Percentiles rank a stretch among this genome's conserved stretches.
phyloP scores from a whole-genome alignment of 2,329 filamentous ascomycete genomes.

The Coniochaeta sp. region DNA sequence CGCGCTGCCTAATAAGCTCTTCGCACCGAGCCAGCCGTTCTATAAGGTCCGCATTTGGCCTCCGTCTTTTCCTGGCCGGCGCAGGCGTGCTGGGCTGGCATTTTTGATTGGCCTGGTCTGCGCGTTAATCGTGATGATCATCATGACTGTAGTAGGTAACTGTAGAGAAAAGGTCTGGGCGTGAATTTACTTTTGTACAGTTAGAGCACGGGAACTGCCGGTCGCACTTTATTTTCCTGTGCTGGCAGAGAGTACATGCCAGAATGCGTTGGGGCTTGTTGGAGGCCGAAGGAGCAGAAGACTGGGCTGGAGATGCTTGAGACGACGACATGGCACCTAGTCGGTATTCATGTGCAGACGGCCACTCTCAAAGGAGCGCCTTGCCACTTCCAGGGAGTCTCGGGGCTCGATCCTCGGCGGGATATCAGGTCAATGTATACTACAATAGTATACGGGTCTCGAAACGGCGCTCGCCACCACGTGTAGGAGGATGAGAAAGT shows the following conservation, averaged over 20 bases:
- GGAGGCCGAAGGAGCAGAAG: background rate
- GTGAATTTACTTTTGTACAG: slow-evolving; percentile 45
- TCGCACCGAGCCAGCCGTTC: slow-evolving; percentile 53
- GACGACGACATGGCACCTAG: slow-evolving; percentile 3
- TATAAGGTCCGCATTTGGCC: slow-evolving; percentile 55
- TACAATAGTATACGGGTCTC: background rate
- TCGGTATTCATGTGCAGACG: background rate
- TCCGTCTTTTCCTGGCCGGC: slow-evolving; percentile 49
- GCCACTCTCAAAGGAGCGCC: background rate
- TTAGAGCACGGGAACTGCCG: slow-evolving; percentile 52
- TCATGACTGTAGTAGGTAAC: no score
- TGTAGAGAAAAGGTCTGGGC: no score
- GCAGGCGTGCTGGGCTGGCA: slow-evolving; percentile 55
- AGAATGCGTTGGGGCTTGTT: slow-evolving; percentile 37
- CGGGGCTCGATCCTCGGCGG: background rate
- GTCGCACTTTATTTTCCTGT: slow-evolving; percentile 57
- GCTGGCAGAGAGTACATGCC: slow-evolving; percentile 51
- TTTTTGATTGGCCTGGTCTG: slow-evolving; percentile 44
- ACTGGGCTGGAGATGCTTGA: background rate
- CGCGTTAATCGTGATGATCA: background rate
- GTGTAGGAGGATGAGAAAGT: background rate
- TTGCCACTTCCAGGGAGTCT: background rate
- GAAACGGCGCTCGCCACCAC: background rate
- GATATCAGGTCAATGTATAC: background rate
- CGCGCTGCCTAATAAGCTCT: slow-evolving; percentile 49